These are phyloP conservation scores for Amylostereum areolatum DNA, from an alignment of 1,284 basidiomycete species.

Conservation along the genomic window DNA sequence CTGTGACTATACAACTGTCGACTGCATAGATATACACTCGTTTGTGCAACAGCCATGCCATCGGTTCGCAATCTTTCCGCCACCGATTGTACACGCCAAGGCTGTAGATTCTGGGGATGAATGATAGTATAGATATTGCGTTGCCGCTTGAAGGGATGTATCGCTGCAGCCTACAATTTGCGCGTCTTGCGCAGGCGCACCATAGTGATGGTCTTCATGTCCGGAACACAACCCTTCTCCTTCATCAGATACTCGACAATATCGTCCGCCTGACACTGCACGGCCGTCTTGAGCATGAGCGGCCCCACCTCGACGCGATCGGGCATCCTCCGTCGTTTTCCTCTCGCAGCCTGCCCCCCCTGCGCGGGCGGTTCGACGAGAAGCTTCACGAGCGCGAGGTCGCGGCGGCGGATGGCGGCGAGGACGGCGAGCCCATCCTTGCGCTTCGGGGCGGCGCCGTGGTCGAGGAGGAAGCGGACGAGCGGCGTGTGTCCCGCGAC, in stretches of 20 bases:
- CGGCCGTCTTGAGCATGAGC: slow-evolving; percentile 59
- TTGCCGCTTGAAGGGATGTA: too few species aligned
- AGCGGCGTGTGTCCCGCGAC: slow-evolving; percentile 57
- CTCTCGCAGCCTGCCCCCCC: slow-evolving; percentile 15
- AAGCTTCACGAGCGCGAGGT: slow-evolving; percentile 63
- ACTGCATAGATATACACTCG: too few species aligned
- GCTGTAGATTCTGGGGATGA: too few species aligned
- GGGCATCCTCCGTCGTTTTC: slow-evolving; percentile 48
- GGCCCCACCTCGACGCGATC: slow-evolving; percentile 54
- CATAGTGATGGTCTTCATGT: slow-evolving; percentile 71
- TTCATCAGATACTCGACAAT: slow-evolving; percentile 68
- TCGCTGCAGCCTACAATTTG: too few species aligned
- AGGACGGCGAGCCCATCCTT: slow-evolving; percentile 61
- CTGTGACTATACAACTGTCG: too few species aligned
- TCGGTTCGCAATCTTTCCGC: too few species aligned
- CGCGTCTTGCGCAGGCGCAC: too few species aligned
- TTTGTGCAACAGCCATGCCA: too few species aligned
- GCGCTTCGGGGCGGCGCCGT: slow-evolving; percentile 64
- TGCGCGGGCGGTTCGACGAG: slow-evolving; percentile 53
- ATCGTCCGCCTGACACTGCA: slow-evolving; percentile 56
- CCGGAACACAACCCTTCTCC: slow-evolving; percentile 73
- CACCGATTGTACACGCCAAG: too few species aligned
- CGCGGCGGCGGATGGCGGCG: slow-evolving; percentile 67
- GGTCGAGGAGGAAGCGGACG: slow-evolving; percentile 59
- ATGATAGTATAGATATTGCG: too few species aligned